Conservation (phyloP, 208 protist species). For the Leishmania gerbilli region DNA sequence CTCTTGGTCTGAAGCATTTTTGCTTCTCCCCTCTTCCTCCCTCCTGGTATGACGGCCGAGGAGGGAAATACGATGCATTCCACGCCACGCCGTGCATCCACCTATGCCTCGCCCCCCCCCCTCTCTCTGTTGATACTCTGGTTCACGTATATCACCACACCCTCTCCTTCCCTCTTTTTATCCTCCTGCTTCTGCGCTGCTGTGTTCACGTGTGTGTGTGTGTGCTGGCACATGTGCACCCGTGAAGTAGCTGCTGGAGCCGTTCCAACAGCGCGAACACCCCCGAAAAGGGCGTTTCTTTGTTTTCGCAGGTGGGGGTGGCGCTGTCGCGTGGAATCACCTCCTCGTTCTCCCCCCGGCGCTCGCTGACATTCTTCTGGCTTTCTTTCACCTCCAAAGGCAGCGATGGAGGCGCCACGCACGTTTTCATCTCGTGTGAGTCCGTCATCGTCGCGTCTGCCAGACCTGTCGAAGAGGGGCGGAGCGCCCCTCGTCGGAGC, state of each 20-base stretch:
- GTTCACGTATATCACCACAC: neutral
- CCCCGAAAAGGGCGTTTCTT: too few relatives aligned
- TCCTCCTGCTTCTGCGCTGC: neutral
- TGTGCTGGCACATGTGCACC: neutral
- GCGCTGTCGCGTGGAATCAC: neutral
- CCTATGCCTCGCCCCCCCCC: neutral
- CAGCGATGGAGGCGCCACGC: slow-evolving; percentile 22
- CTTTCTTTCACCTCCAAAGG: neutral
- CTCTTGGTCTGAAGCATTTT: too few relatives aligned
- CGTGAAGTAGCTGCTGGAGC: neutral
- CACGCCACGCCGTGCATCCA: neutral
- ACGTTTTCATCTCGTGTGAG: slow-evolving; percentile 1
- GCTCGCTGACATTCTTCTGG: neutral
- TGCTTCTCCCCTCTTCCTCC: neutral
- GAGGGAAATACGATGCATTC: neutral
- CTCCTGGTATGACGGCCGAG: neutral
- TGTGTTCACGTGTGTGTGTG: neutral
- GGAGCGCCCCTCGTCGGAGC: slow-evolving; percentile 1
- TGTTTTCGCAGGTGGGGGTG: too few relatives aligned
- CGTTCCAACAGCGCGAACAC: neutral
- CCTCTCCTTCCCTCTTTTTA: neutral
- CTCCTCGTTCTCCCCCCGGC: neutral
- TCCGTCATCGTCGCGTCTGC: slow-evolving; percentile 12
- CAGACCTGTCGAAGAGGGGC: slow-evolving; percentile 3
- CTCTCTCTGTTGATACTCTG: neutral